phyloP scores from a whole-genome alignment of 257 asterid genomes.

The Forsythia viridissima region DNA sequence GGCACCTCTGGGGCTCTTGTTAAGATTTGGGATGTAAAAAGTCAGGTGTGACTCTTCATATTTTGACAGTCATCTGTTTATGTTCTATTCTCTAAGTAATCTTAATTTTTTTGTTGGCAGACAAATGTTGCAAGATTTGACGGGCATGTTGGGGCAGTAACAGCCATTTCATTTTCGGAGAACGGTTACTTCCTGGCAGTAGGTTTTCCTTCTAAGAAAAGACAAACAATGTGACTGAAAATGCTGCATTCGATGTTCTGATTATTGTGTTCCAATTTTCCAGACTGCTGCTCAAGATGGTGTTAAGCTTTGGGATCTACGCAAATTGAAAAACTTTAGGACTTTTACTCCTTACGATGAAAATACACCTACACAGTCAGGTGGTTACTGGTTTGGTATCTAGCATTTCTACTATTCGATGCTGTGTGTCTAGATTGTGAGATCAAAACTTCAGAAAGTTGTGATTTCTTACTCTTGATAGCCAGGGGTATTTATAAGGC shows the following conservation, averaged over 20 bases:
- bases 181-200: conserved; percentile 98
- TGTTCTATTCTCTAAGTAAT: not conserved
- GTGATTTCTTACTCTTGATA: not conserved
- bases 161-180: conserved; percentile 93
- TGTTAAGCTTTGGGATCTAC: conserved; percentile 96
- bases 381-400: conserved; percentile 33
- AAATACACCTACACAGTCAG: conserved; percentile 81
- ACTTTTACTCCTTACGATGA: conserved; percentile 83
- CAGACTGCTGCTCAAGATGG: conserved; percentile 99
- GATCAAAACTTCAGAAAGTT: conserved; percentile 2
- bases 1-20: conserved; percentile 76
- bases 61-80: not conserved
- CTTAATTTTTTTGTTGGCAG: conserved; percentile 36
- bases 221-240: not conserved
- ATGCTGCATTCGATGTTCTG: conserved; percentile 12
- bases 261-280: conserved; percentile 26
- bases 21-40: conserved; percentile 98
- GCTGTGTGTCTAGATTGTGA: not conserved
- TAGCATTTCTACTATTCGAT: not conserved
- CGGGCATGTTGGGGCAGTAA: conserved; percentile 82
- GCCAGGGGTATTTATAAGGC: not conserved
- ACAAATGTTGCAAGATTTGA: conserved; percentile 84
- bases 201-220: conserved; percentile 33
- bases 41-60: conserved; percentile 59
- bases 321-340: conserved; percentile 85